Base-by-base conservation (phyloP, 2,329 filamentous ascomycete genomes). In the Mycocentrospora acerina region DNA sequence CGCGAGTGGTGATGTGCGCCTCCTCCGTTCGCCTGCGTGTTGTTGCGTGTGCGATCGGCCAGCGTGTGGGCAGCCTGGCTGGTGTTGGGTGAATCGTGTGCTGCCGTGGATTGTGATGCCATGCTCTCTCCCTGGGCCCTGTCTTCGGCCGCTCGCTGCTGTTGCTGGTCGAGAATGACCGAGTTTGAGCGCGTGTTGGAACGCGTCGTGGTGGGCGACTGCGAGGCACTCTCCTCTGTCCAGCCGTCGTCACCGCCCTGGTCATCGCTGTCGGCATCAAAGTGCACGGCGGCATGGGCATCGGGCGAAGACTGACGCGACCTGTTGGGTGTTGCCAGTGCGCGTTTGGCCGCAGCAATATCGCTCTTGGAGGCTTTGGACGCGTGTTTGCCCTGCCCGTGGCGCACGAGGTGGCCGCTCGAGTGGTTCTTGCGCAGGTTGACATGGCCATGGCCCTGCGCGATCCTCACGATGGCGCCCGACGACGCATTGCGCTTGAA, bases 401-500 rank as follows among this genome's bases (percentile, higher is more conserved):
- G 58, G 13, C 70, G 62, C 24, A 69, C 60, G 34, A 75, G 62
- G 42, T 74, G 71, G 12, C 71, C 69, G 55, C 72, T 73, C 18
- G 70, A 73, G 41, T 69, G 61, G 44, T 70, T 71, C 51, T 67
- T 69, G 55, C 63, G 64, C 41, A 72, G 49, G 16, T 54, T 56
- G 7, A 55, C 51, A 28, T 66, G 60, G 11, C 57, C 56, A 29
- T 69, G 60, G 17, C 59, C 56, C 32, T 61, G 59, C 24, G 51
- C 46, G 24, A 46, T 54, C 32, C 64, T 55, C 54, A 66, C 51
- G 42, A 71, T 56, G 46, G 54, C 64, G 42, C 65, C 59, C 17
- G 66, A 63, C 19, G 67, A 70, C 13, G 66, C 64, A 64, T 71
- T 71, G 54, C 69, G 68, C 62, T 70, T 71, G 55, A 67, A 61